Evolutionary conservation across 2,329 filamentous ascomycete species (phyloP), one percentile per base, ranked within the genome.

Genomic region (Sporothrix euskadiensis): DNA sequence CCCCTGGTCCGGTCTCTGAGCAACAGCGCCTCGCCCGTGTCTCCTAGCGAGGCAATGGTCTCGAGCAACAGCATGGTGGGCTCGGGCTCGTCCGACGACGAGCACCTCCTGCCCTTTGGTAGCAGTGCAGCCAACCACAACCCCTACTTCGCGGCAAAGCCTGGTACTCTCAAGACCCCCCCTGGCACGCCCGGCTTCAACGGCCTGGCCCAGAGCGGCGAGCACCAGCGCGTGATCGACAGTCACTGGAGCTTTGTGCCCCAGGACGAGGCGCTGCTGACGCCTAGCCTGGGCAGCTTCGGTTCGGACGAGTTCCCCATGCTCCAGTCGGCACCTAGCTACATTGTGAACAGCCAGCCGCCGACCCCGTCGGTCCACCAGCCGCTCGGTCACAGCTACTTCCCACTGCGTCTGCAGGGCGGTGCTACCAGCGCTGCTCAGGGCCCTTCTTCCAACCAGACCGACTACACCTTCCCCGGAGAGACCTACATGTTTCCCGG

Each of bases 391-490:
- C 81, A 83, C 10, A 78, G 80, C 10, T 86, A 85, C 68, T 83
- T 83, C 71, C 72, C 75, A 4, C 22, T 73, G 71, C 71, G 12
- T n/a, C 32, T 74, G 14, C 75, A 79, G 77, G 39, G 81, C 79
- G 70, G 80, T 81, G 72, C 78, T 63, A 73, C 75, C 73, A 41
- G 80, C 78, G 26, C 16, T 14, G 16, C 30, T 5, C n/a, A 41
- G 22, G 61, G 39, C 8, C 22, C 16, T 8, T n/a, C 30, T 54
- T 47, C 80, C 2, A 74, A 76, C 41, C 85, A 83, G 56, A 78
- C 83, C 19, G 86, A 88, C 75, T 88, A 86, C 77, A 84, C 85
- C 76, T 88, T 87, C 82, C 83, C 87, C 5, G 82, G 84, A 57
- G 82, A 84, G 49, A 82, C 84, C 1, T 82, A 82, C 35, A 22